Conservation (phyloP, 768 basidiomycete species). For the Pulveroboletus ravenelii region DNA sequence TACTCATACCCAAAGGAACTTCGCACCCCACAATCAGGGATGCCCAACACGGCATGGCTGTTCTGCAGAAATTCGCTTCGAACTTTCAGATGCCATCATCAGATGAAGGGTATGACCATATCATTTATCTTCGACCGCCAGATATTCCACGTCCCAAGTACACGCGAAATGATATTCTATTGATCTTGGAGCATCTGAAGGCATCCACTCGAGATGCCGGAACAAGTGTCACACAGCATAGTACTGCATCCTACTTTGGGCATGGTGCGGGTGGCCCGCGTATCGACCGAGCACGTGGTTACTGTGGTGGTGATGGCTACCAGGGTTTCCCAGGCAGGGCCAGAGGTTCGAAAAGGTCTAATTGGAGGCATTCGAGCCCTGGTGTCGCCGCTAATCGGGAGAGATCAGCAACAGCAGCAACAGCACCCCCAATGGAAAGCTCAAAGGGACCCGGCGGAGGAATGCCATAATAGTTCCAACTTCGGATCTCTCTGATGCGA, state of each 20-base stretch:
- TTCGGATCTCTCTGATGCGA: constrained; percentile 13
- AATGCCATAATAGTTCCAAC: constrained; percentile 22
- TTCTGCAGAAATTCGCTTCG: constrained; percentile 62
- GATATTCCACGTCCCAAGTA: constrained; percentile 43
- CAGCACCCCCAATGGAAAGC: constrained; percentile 18
- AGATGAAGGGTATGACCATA: constrained; percentile 63
- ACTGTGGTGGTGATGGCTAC: constrained; percentile 13
- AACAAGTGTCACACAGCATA: constrained; percentile 3
- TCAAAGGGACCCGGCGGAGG: constrained; percentile 24
- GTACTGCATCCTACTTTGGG: constrained; percentile 6
- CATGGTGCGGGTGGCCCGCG: constrained; percentile 7
- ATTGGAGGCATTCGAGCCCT: constrained; percentile 18
- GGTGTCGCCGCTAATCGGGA: constrained; percentile 11
- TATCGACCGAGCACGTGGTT: constrained; percentile 18
- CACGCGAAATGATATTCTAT: constrained; percentile 45
- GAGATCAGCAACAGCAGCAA: constrained; percentile 8
- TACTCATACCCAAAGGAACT: constrained; percentile 43
- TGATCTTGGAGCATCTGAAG: constrained; percentile 48
- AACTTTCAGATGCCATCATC: constrained; percentile 53
- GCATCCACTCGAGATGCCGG: constrained; percentile 22
- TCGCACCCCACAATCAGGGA: constrained; percentile 73
- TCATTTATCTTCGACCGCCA: constrained; percentile 36
- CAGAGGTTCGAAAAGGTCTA: constrained; percentile 9
- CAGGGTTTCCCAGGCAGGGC: constrained; percentile 17
- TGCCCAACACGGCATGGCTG: constrained; percentile 49